phyloP scores from a whole-genome alignment of 179 eudicot species.

The Spinacia oleracea region DNA sequence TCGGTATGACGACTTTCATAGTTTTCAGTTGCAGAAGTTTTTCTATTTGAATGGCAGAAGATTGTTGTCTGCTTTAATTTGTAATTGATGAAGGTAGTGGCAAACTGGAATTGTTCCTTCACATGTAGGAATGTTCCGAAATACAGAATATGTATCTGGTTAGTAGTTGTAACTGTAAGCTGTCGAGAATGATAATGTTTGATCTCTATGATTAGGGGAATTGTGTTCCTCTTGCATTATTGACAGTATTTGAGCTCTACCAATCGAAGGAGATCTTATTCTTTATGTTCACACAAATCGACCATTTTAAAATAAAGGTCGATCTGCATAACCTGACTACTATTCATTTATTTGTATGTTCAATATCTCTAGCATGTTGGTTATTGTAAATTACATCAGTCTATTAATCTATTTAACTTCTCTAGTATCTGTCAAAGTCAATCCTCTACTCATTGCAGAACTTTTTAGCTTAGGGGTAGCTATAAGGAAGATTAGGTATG shows the following conservation, averaged over 20 bases:
- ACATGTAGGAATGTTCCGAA: background rate
- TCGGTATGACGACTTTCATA: background rate
- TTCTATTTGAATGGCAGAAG: background rate
- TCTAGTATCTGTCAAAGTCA: background rate
- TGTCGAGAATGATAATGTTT: background rate
- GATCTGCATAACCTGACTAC: background rate
- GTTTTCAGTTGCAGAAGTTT: background rate
- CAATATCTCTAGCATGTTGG: background rate
- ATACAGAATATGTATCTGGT: background rate
- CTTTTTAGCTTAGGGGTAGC: background rate
- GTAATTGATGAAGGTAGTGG: background rate
- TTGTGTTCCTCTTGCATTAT: background rate
- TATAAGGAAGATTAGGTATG: background rate
- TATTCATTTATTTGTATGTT: background rate
- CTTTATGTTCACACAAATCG: background rate
- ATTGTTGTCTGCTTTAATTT: background rate
- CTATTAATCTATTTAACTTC: background rate
- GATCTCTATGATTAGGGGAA: background rate
- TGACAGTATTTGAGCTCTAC: background rate
- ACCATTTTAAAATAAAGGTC: background rate
- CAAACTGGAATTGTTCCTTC: background rate
- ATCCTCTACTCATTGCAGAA: background rate
- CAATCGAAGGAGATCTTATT: background rate
- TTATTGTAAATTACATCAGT: background rate
- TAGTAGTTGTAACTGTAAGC: background rate